phyloP scores from a whole-genome alignment of 1,139 yeast genomes.

The Candida neerlandica region DNA sequence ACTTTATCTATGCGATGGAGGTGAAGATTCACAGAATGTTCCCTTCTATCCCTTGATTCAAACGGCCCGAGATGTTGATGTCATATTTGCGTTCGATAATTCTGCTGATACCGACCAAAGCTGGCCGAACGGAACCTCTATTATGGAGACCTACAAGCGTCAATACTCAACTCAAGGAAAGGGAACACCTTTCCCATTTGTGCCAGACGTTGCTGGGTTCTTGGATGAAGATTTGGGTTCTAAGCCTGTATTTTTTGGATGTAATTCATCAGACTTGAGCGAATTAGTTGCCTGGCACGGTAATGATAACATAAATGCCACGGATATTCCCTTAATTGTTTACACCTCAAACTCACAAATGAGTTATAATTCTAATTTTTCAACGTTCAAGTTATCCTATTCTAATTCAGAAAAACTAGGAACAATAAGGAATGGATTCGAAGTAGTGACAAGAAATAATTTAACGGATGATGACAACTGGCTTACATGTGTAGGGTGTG shows the following conservation, averaged over 20 bases:
- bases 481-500: slow-evolving; percentile 56
- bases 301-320: slow-evolving; percentile 26
- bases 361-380: slow-evolving; percentile 38
- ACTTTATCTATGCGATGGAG: slow-evolving; percentile 82
- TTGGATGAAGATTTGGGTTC: slow-evolving; percentile 29
- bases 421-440: slow-evolving; percentile 43
- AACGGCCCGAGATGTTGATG: slow-evolving; percentile 70
- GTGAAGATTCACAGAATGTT: slow-evolving; percentile 78
- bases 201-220: slow-evolving; percentile 36
- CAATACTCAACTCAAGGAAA: slow-evolving; percentile 48
- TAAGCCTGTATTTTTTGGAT: slow-evolving; percentile 46
- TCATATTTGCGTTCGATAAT: slow-evolving; percentile 80
- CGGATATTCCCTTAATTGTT: slow-evolving; percentile 45
- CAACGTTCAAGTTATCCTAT: slow-evolving; percentile 44
- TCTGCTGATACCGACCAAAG: slow-evolving; percentile 70
- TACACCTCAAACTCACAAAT: slow-evolving; percentile 37
- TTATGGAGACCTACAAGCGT: slow-evolving; percentile 55
- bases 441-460: slow-evolving; percentile 37
- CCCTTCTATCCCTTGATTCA: slow-evolving; percentile 80
- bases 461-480: slow-evolving; percentile 36
- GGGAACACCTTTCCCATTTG: slow-evolving; percentile 45
- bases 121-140: slow-evolving; percentile 82
- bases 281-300: slow-evolving; percentile 32
- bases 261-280: slow-evolving; percentile 35
- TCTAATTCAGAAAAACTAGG: slow-evolving; percentile 34